phyloP scores from a whole-genome alignment of 2,329 filamentous ascomycete species.

The Chaetomiaceae sp. region DNA sequence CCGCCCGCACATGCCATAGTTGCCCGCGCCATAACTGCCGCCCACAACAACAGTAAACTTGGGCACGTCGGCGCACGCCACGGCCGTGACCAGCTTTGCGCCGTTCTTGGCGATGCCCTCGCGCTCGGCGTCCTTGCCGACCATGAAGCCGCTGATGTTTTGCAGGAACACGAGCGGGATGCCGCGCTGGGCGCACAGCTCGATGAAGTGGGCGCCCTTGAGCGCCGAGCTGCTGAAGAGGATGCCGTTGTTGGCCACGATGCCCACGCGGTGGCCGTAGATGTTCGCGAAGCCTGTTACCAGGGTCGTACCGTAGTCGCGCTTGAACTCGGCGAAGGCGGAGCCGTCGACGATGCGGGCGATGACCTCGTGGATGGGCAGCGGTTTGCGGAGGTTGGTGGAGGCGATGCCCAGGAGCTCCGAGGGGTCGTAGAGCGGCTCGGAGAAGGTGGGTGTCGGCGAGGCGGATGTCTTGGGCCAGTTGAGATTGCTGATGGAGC shows the following conservation, averaged over 20 bases:
- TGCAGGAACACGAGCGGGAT: conserved; percentile 91
- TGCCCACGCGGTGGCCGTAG: conserved; percentile 85
- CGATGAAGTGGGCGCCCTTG: conserved; percentile 95
- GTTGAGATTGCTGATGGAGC: conserved; percentile 85
- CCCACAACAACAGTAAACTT: conserved; percentile 98
- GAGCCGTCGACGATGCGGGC: conserved; percentile 88
- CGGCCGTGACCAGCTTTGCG: conserved; percentile 92
- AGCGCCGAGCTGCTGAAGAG: conserved; percentile 83
- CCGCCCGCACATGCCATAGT: conserved; percentile 97
- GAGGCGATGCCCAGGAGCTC: conserved; percentile 87
- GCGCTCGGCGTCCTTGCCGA: conserved; percentile 84
- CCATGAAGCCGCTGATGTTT: conserved; percentile 98
- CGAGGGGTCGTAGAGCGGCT: conserved; percentile 73
- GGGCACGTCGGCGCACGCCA: conserved; percentile 88
- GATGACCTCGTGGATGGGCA: conserved; percentile 86
- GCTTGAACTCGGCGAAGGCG: conserved; percentile 91
- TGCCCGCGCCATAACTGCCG: conserved; percentile 86
- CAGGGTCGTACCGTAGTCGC: conserved; percentile 79
- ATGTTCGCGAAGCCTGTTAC: conserved; percentile 90
- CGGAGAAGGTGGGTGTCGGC: conserved; percentile 49
- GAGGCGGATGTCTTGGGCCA: conserved; percentile 57
- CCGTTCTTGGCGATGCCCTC: conserved; percentile 98
- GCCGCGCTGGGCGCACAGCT: conserved; percentile 84
- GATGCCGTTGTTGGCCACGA: conserved; percentile 94
- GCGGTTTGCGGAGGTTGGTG: conserved; percentile 79